Evolutionary conservation across 1,139 yeast genomes (phyloP), one percentile per base, ranked within the genome.

Genomic region (Candida freyschussii): DNA sequence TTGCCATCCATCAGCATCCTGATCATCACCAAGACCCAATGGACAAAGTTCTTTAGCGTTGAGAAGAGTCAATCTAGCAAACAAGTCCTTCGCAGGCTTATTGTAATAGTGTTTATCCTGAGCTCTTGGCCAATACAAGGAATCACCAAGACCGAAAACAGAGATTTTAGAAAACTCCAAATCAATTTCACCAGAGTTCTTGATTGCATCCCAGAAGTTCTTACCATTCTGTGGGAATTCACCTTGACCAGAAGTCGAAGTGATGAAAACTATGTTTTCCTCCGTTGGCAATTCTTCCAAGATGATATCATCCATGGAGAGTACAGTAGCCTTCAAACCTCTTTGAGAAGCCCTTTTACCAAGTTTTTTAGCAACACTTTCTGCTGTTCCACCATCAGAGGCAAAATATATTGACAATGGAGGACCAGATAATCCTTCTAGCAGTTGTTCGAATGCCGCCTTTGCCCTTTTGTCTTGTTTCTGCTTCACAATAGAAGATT

Each of bases 241-340:
- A 69, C 97, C 97, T 68, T 89, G 97, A 44, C 97, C 97, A 7
- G 96, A 89, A 32, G 97, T 89, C 5, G 96, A 85, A 17, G 91
- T 69, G 32, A 89, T 69, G 48, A 89, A 81, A 13, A 85, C 78
- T 40, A 89, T 72, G 57, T 86, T 85, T 41, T 84, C 84, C 58
- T 85, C 96, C 31, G 74, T 69, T 21, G 86, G 76, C 40, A 89
- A 67, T 45, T 86, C 95, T 52, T 86, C 96, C 30, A 82, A 56
- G 4, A 86, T 72, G 41, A 81, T 62, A 48, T 87, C 96, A 59
- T 89, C 96, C 86, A 89, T 83, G 5, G 94, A 76, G 43, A 79
- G 56, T 6, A 78, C 82, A 32, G 75, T 67, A 4, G 94, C 72
- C 60, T 86, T 87, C 48, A 89, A 71, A 21, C 96, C 96, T 55